Conservation (phyloP, 306 rosid species). For the Astragalus glycyphyllos region DNA sequence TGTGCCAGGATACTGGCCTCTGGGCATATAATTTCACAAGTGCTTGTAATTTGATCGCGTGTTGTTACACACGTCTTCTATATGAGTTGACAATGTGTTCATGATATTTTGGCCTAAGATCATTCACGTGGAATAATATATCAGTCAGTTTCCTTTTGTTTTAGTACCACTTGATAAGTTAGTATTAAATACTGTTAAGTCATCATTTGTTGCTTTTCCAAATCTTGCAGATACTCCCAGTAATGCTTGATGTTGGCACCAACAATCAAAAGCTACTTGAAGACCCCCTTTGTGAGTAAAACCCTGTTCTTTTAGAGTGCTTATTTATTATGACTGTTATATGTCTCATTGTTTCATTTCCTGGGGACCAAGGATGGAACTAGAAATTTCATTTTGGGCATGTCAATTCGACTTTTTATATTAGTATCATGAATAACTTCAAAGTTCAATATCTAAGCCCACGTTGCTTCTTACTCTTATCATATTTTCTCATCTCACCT, state of each 20-base stretch:
- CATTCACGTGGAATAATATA: constrained; percentile 25
- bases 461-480: constrained; percentile 2
- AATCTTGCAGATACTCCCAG: constrained; percentile 82
- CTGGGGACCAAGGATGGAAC: constrained; percentile 24
- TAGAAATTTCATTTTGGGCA: neutral
- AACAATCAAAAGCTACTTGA: constrained; percentile 91
- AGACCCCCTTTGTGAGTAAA: constrained; percentile 87
- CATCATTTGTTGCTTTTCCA: constrained; percentile 40
- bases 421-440: too few relatives aligned
- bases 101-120: constrained; percentile 29
- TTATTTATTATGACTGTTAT: constrained; percentile 20
- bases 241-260: constrained; percentile 98
- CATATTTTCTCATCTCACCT: constrained; percentile 15
- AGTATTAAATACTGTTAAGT: constrained; percentile 28
- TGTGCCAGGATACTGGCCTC: constrained; percentile 17
- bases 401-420: too few relatives aligned
- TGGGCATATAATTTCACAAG: constrained; percentile 19
- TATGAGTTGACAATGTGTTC: constrained; percentile 15
- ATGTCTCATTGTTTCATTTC: constrained; percentile 23
- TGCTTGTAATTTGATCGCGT: constrained; percentile 32
- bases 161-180: constrained; percentile 14
- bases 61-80: constrained; percentile 16
- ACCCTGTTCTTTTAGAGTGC: constrained; percentile 31
- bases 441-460: too few relatives aligned
- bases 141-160: constrained; percentile 22